Percentiles rank a stretch among this genome's conserved stretches.
Evolutionary conservation across 2,329 filamentous ascomycete species (phyloP).

Genomic region (Biscogniauxia marginata): DNA sequence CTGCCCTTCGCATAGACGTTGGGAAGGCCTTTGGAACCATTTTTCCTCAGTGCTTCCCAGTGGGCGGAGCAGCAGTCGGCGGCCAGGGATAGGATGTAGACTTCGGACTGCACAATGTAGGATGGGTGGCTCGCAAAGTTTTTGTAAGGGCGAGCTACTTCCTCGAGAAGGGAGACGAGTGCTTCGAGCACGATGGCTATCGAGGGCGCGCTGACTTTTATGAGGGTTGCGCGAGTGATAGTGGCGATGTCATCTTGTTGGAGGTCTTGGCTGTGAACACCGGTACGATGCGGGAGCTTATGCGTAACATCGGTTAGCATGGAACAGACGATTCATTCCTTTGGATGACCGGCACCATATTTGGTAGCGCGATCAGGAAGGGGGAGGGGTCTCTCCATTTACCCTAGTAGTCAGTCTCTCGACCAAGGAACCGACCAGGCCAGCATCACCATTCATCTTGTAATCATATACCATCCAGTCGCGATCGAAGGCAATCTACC

Average conservation of each 20-base stretch:
- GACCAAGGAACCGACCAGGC: slow-evolving; percentile 60
- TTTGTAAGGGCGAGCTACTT: slow-evolving; percentile 55
- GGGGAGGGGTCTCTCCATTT: slow-evolving; percentile 21
- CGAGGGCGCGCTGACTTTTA: slow-evolving; percentile 57
- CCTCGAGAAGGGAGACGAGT: slow-evolving; percentile 57
- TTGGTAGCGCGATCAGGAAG: not conserved
- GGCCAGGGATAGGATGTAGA: slow-evolving; percentile 61
- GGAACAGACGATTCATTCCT: not conserved
- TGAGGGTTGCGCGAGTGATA: slow-evolving; percentile 60
- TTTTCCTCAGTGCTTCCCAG: slow-evolving; percentile 48
- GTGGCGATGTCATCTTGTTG: slow-evolving; percentile 60
- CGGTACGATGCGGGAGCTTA: slow-evolving; percentile 63
- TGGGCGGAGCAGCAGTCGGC: slow-evolving; percentile 64
- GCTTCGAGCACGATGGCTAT: slow-evolving; percentile 56
- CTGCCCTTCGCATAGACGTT: slow-evolving; percentile 4
- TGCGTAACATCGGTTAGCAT: slow-evolving; percentile 18
- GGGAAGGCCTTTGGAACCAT: slow-evolving; percentile 18
- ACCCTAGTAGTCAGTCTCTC: slow-evolving; percentile 63
- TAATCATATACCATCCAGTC: slow-evolving; percentile 32
- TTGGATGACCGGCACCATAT: not conserved
- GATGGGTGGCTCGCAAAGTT: slow-evolving; percentile 51
- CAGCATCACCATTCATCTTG: slow-evolving; percentile 58
- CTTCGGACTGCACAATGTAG: slow-evolving; percentile 62
- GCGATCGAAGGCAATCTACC: slow-evolving; percentile 27
- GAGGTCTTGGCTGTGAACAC: slow-evolving; percentile 55